These are phyloP conservation scores for Fragaria iinumae DNA, from an alignment of 306 rosid species.

Conservation along the genomic window DNA sequence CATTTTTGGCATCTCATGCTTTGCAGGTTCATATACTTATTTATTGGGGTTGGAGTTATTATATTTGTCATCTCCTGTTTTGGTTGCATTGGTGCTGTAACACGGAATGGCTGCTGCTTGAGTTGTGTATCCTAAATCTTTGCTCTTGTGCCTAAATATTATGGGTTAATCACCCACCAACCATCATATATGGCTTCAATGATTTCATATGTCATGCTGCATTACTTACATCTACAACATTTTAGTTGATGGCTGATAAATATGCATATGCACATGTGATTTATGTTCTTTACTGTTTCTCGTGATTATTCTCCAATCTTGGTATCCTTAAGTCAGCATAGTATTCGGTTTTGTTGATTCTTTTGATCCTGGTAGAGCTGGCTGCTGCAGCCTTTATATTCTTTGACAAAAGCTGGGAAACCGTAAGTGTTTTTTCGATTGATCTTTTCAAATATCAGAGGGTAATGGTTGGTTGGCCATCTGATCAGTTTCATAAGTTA, in stretches of 20 bases:
- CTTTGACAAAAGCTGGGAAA: constrained; percentile 87
- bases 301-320: not conserved
- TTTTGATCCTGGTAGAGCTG: constrained; percentile 73
- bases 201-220: constrained; percentile 2
- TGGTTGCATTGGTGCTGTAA: constrained; percentile 77
- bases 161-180: not conserved
- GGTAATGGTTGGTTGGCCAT: constrained; percentile 19
- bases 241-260: constrained; percentile 6
- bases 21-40: constrained; percentile 86
- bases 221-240: not conserved
- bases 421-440: constrained; percentile 45
- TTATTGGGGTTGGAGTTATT: constrained; percentile 75
- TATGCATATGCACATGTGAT: not conserved
- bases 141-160: not conserved
- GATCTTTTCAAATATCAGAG: not conserved
- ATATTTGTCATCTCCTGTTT: constrained; percentile 73
- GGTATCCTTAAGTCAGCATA: constrained; percentile 68
- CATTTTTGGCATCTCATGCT: constrained; percentile 18
- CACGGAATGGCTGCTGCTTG: constrained; percentile 83
- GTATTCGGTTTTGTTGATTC: constrained; percentile 71
- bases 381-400: constrained; percentile 83
- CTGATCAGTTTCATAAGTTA: constrained; percentile 26
- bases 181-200: not conserved
- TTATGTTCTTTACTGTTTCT: not conserved
- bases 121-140: constrained; percentile 75